Conservation (phyloP, 2,329 filamentous ascomycete species). For the Exophiala phaeomuriformis region DNA sequence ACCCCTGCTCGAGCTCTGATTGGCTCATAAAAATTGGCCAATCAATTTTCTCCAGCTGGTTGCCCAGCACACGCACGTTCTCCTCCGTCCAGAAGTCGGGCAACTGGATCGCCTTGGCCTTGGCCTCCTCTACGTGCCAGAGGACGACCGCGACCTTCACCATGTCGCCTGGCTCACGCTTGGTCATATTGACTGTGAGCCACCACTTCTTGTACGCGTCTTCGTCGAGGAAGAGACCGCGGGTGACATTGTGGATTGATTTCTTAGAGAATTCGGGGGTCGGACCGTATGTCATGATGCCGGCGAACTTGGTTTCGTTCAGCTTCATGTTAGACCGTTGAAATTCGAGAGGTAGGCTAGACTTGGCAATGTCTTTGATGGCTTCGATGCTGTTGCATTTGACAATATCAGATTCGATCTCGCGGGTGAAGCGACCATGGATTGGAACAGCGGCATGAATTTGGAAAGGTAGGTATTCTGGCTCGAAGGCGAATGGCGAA, state of each 20-base stretch:
- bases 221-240: conserved; percentile 11
- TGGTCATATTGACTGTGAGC: conserved; percentile 2
- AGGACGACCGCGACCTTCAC: conserved; percentile 13
- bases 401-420: conserved; percentile 9
- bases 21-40: conserved; percentile 3
- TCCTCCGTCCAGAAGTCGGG: conserved; percentile 11
- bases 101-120: conserved; percentile 1
- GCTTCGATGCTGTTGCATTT: conserved; percentile 9
- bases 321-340: conserved; percentile 3
- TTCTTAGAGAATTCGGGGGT: conserved; percentile 4
- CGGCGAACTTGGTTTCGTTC: conserved; percentile 2
- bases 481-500: neutral
- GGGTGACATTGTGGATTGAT: conserved; percentile 5
- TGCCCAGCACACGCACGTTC: conserved; percentile 5
- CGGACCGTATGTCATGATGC: conserved; percentile 9
- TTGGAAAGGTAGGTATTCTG: conserved; percentile 4
- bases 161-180: conserved; percentile 6
- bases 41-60: conserved; percentile 7
- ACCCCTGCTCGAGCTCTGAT: conserved; percentile 1
- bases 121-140: conserved; percentile 8
- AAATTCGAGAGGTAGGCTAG: conserved; percentile 4
- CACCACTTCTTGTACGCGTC: conserved; percentile 16
- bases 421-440: conserved; percentile 7
- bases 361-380: conserved; percentile 9
- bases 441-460: conserved; percentile 7